Conservation (phyloP, 306 rosid genomes). For the Casuarina glauca region DNA sequence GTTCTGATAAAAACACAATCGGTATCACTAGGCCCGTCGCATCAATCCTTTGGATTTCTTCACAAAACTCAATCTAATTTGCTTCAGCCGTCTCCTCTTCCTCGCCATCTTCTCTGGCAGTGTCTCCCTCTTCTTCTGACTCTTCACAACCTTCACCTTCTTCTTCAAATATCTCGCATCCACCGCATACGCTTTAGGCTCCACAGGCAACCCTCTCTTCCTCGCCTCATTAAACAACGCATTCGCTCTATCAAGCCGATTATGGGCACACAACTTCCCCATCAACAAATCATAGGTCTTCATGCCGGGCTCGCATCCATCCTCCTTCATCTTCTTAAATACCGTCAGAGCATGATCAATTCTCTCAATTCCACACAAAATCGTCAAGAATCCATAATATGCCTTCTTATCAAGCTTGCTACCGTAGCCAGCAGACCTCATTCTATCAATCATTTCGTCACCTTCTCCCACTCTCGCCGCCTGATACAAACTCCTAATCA, state of each 20-base stretch:
- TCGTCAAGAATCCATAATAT: conserved; percentile 59
- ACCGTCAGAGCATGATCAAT: conserved; percentile 71
- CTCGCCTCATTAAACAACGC: conserved; percentile 60
- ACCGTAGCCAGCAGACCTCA: conserved; percentile 63
- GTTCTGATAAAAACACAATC: not conserved
- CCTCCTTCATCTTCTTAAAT: conserved; percentile 72
- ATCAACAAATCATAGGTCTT: conserved; percentile 66
- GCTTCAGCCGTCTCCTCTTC: conserved; percentile 84
- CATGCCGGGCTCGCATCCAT: conserved; percentile 68
- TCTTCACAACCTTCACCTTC: conserved; percentile 58
- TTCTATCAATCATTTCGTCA: conserved; percentile 81
- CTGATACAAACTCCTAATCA: conserved; percentile 71
- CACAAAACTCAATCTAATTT: conserved; percentile 77
- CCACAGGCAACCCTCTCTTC: conserved; percentile 42
- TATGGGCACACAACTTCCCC: conserved; percentile 61
- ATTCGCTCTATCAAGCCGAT: conserved; percentile 62
- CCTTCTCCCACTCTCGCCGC: conserved; percentile 83
- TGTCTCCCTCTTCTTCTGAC: conserved; percentile 66
- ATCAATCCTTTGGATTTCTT: conserved; percentile 56
- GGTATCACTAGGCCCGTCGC: conserved; percentile 42
- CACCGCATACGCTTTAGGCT: conserved; percentile 51
- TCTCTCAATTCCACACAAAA: conserved; percentile 83
- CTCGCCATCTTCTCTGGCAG: conserved; percentile 88
- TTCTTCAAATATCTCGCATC: conserved; percentile 51
- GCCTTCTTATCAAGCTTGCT: conserved; percentile 58